Evolutionary conservation across 306 rosid genomes (phyloP).

Genomic region (Cyamopsis tetragonoloba): DNA sequence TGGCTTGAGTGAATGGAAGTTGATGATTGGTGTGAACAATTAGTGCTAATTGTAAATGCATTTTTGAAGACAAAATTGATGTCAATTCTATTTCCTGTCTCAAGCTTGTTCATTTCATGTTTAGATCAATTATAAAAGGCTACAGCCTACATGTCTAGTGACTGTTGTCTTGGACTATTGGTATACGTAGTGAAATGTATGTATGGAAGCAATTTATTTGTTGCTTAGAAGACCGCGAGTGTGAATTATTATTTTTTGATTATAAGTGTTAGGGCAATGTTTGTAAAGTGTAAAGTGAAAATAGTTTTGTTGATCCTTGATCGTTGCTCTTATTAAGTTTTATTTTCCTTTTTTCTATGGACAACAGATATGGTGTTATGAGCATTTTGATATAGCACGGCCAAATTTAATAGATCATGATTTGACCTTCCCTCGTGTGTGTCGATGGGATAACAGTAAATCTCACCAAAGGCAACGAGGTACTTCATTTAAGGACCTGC

Average conservation of each 20-base stretch:
- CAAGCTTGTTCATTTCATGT: neutral
- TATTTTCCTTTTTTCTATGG: neutral
- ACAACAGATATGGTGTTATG: constrained; percentile 57
- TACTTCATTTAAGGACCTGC: constrained; percentile 43
- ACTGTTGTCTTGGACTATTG: neutral
- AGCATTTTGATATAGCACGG: constrained; percentile 58
- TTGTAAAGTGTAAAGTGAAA: neutral
- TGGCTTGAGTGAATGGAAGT: neutral
- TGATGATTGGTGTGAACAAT: neutral
- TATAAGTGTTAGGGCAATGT: neutral
- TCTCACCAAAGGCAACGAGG: constrained; percentile 36
- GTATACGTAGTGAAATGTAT: neutral
- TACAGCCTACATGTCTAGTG: neutral
- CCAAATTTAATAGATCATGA: constrained; percentile 36
- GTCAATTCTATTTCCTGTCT: neutral
- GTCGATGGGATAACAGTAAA: constrained; percentile 52
- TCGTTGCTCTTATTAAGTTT: constrained; percentile 1
- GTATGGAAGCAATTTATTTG: neutral
- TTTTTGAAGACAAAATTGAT: neutral
- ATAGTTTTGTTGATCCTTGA: neutral
- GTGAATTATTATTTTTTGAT: neutral
- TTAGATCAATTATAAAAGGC: constrained; percentile 3
- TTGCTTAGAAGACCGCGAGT: neutral
- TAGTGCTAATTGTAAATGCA: neutral
- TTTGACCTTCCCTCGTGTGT: constrained; percentile 48